phyloP scores from a whole-genome alignment of 371 early-diverging fungal species.

The Rhizopus microsporus region DNA sequence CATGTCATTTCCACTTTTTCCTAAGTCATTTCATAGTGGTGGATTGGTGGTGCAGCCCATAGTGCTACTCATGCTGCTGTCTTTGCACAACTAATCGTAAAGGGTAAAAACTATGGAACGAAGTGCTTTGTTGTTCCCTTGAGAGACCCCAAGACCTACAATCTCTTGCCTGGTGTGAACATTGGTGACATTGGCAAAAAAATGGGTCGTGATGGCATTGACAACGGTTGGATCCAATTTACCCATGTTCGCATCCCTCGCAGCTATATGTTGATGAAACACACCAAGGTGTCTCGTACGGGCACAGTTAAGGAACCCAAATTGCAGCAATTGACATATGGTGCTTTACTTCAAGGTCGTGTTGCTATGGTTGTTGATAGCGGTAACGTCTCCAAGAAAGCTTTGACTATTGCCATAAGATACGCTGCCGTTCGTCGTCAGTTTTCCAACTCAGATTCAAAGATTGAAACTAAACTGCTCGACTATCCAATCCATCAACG shows the following conservation, averaged over 20 bases:
- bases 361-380: slow-evolving; percentile 91
- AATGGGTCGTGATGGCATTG: slow-evolving; percentile 84
- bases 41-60: slow-evolving; percentile 95
- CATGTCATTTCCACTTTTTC: background rate
- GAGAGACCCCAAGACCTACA: slow-evolving; percentile 63
- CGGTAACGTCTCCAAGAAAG: slow-evolving; percentile 88
- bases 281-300: slow-evolving; percentile 85
- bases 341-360: slow-evolving; percentile 86
- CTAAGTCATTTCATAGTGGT: slow-evolving; percentile 61
- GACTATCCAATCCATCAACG: slow-evolving; percentile 94
- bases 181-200: slow-evolving; percentile 76
- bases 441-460: slow-evolving; percentile 55
- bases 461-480: slow-evolving; percentile 83
- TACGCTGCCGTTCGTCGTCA: slow-evolving; percentile 93
- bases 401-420: slow-evolving; percentile 87
- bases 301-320: slow-evolving; percentile 74
- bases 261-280: slow-evolving; percentile 88
- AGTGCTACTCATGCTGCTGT: slow-evolving; percentile 84
- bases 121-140: slow-evolving; percentile 79
- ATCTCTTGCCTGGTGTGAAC: slow-evolving; percentile 60
- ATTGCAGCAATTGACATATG: slow-evolving; percentile 73
- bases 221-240: slow-evolving; percentile 87
- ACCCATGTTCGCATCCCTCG: slow-evolving; percentile 81
- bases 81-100: slow-evolving; percentile 80
- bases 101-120: slow-evolving; percentile 76